Evolutionary conservation across 129 eudicot genomes (phyloP).

Genomic region (Arctium minus): DNA sequence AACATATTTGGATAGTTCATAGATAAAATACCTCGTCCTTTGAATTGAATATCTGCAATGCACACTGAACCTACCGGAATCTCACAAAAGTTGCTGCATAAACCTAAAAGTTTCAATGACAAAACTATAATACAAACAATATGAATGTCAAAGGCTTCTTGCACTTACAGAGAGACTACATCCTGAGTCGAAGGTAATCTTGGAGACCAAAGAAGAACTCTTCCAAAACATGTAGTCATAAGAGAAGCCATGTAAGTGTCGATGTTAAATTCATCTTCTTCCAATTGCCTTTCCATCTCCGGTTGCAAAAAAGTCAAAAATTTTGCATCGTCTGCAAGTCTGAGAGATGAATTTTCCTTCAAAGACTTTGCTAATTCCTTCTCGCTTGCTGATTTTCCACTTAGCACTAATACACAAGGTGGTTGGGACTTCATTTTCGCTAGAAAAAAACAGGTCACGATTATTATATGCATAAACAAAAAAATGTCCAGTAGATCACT

Average conservation of each 20-base stretch:
- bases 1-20: background rate
- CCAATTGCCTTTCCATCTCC: slow-evolving; percentile 24
- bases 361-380: slow-evolving; percentile 46
- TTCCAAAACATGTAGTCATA: slow-evolving; percentile 55
- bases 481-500: background rate
- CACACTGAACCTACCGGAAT: slow-evolving; percentile 82
- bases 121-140: background rate
- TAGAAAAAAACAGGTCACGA: background rate
- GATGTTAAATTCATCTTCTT: slow-evolving; percentile 33
- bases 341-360: slow-evolving; percentile 39
- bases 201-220: slow-evolving; percentile 77
- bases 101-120: slow-evolving; percentile 13
- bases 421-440: slow-evolving; percentile 52
- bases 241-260: slow-evolving; percentile 49
- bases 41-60: slow-evolving; percentile 81
- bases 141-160: background rate
- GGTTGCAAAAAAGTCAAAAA: slow-evolving; percentile 37
- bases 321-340: slow-evolving; percentile 49
- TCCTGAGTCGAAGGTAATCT: slow-evolving; percentile 82
- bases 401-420: slow-evolving; percentile 40
- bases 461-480: slow-evolving; percentile 7
- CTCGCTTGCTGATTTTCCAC: slow-evolving; percentile 64
- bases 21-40: slow-evolving; percentile 76
- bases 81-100: slow-evolving; percentile 67
- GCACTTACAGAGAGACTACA: slow-evolving; percentile 70